Percentiles rank a stretch among this genome's conserved stretches.
phyloP scores from a whole-genome alignment of 73 alveolate genomes.

The Tetrahymena borealis region DNA sequence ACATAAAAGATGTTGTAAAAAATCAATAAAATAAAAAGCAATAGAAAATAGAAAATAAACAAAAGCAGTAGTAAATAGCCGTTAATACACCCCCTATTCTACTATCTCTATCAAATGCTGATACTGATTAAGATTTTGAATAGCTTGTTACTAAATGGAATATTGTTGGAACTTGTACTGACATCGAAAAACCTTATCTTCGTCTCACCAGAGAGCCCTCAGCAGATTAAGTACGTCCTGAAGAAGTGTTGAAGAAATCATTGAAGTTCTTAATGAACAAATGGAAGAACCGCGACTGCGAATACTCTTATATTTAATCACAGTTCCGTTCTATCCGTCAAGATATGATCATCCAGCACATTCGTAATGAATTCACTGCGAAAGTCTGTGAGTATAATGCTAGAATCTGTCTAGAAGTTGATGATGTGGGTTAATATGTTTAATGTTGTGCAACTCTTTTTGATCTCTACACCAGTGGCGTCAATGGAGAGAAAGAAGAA shows the following conservation, averaged over 20 bases:
- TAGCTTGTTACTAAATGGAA: slow-evolving; percentile 1
- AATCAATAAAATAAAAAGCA: not conserved
- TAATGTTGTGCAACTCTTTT: slow-evolving; percentile 68
- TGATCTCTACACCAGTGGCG: slow-evolving; percentile 37
- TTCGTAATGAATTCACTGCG: slow-evolving; percentile 61
- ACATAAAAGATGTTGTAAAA: not conserved
- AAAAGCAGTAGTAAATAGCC: no score
- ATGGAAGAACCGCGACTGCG: slow-evolving; percentile 56
- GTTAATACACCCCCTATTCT: not conserved
- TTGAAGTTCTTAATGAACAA: slow-evolving; percentile 48
- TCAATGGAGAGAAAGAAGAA: not conserved
- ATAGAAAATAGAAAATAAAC: not conserved
- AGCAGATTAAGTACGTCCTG: slow-evolving; percentile 76
- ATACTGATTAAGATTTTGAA: not conserved
- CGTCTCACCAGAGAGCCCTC: slow-evolving; percentile 69
- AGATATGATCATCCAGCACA: slow-evolving; percentile 64
- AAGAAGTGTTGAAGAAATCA: slow-evolving; percentile 54
- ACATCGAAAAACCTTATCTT: slow-evolving; percentile 67
- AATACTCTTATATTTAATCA: slow-evolving; percentile 63
- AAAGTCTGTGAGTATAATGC: slow-evolving; percentile 82
- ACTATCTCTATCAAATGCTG: not conserved
- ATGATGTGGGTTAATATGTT: slow-evolving; percentile 68
- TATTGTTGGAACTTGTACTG: slow-evolving; percentile 51
- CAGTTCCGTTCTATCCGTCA: slow-evolving; percentile 70
- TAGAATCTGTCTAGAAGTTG: slow-evolving; percentile 70